Percentiles rank a stretch among this genome's conserved stretches.
These are phyloP conservation scores for Iberis pinnata DNA, from an alignment of 345 rosid species.

Conservation along the genomic window DNA sequence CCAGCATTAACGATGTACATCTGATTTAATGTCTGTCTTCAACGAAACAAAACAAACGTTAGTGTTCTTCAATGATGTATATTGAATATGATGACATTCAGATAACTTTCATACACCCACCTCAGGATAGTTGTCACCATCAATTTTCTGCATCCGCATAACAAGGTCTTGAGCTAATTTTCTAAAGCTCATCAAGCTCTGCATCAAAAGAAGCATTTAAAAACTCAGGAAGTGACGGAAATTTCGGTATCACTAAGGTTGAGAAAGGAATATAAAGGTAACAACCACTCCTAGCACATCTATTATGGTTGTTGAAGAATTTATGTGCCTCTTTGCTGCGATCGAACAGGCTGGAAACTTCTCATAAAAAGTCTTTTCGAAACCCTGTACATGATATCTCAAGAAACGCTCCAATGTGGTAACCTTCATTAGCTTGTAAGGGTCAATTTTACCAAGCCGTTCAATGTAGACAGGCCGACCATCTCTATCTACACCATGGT, in stretches of 20 bases:
- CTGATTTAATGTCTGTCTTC: constrained; percentile 79
- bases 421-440: constrained; percentile 64
- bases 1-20: constrained; percentile 93
- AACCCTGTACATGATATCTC: constrained; percentile 82
- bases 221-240: neutral
- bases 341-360: constrained; percentile 92
- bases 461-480: constrained; percentile 88
- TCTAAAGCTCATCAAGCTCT: constrained; percentile 90
- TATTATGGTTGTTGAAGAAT: constrained; percentile 65
- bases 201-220: constrained; percentile 24
- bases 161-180: constrained; percentile 87
- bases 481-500: constrained; percentile 88
- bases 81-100: constrained; percentile 1
- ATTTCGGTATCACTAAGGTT: neutral
- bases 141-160: constrained; percentile 91
- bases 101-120: constrained; percentile 37
- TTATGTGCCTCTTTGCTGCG: constrained; percentile 70
- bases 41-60: constrained; percentile 25
- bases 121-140: constrained; percentile 99
- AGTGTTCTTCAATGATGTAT: constrained; percentile 20
- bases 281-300: constrained; percentile 88
- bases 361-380: constrained; percentile 79
- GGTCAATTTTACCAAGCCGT: constrained; percentile 72
- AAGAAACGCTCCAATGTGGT: constrained; percentile 86
- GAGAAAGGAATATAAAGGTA: constrained; percentile 5